Base-by-base conservation (phyloP, 148 eudicot genomes). In the Silene uniflora region DNA sequence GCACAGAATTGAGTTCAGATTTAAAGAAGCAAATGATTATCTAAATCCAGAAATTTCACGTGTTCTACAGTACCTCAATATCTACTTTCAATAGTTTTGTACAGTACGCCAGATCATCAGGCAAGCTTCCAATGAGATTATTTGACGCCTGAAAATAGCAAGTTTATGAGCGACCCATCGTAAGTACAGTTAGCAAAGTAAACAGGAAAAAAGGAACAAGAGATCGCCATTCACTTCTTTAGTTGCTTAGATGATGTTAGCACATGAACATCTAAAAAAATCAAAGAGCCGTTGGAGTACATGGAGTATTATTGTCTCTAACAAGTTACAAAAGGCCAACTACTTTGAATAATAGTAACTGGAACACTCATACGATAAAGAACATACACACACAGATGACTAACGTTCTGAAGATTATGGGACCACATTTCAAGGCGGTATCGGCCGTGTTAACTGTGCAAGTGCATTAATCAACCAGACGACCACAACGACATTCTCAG, bases 41-140 rank as follows among this genome's bases (percentile, higher is more conserved):
- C 22, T 67, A 17, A 46, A 29, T 9, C 0, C 3, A 70, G 52
- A 54, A 21, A 25, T 76, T 62, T 62, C 69, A 56, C 59, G 52
- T 67, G 32, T 13, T 70, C 76, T 23, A 54, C 55, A 27, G 75
- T 89, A 96, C 99, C 98, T 96, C 98, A 23, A 96, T 56, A 77
- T 96, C 92, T 79, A 92, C 85, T 79, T 91, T 92, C 25, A 76
- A 67, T 80, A 96, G 67, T 59, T 96, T 96, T 65, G 82, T 79
- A 82, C 99, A 96, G 67, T 83, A 76, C 56, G 64, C 79, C 47
- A 92, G 83, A 76, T 88, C 94, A 76, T 89, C 99, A 5, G 99
- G 99, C 82, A 96, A 86, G 82, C 86, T 85, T 78, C 91, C 78
- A 64, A 96, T 86, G 80, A 44, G 58, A 80, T 96, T 96, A 83